A percentile compares a stretch with the other conserved stretches of the same genome.
These are phyloP conservation scores for Paecilomyces fulvus DNA, from an alignment of 2,329 filamentous ascomycete genomes.

Conservation along the genomic window DNA sequence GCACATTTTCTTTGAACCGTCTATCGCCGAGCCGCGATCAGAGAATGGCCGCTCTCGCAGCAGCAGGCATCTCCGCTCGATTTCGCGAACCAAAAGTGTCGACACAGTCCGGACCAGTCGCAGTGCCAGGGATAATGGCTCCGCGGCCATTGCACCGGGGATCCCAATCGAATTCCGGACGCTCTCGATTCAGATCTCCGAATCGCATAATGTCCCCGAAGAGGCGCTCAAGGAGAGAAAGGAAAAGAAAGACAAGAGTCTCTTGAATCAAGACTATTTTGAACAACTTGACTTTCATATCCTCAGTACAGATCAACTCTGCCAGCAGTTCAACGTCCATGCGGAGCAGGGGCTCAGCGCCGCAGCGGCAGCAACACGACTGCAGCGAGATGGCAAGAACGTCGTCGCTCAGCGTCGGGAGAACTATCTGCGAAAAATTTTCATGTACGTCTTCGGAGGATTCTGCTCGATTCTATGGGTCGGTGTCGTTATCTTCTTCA, in stretches of 20 bases:
- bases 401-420: conserved; percentile 58
- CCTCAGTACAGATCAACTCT: conserved; percentile 48
- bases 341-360: conserved; percentile 50
- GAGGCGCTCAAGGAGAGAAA: conserved; percentile 12
- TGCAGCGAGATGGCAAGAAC: conserved; percentile 59
- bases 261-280: conserved; percentile 42
- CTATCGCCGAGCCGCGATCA: neutral
- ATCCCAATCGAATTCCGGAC: conserved; percentile 31
- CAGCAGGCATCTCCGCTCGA: neutral
- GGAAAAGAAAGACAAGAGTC: conserved; percentile 15
- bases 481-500: conserved; percentile 63
- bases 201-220: conserved; percentile 26
- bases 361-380: conserved; percentile 48
- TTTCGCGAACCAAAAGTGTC: conserved; percentile 8
- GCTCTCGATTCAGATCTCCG: conserved; percentile 30
- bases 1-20: neutral
- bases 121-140: conserved; percentile 1
- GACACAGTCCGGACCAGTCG: conserved; percentile 7
- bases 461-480: conserved; percentile 68
- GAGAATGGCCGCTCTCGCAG: neutral
- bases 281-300: conserved; percentile 61
- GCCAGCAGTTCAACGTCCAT: conserved; percentile 53
- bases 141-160: conserved; percentile 8
- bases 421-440: conserved; percentile 49
- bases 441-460: conserved; percentile 68